Evolutionary conservation across 2,329 filamentous ascomycete genomes (phyloP).

Genomic region (Aspergillus latus): DNA sequence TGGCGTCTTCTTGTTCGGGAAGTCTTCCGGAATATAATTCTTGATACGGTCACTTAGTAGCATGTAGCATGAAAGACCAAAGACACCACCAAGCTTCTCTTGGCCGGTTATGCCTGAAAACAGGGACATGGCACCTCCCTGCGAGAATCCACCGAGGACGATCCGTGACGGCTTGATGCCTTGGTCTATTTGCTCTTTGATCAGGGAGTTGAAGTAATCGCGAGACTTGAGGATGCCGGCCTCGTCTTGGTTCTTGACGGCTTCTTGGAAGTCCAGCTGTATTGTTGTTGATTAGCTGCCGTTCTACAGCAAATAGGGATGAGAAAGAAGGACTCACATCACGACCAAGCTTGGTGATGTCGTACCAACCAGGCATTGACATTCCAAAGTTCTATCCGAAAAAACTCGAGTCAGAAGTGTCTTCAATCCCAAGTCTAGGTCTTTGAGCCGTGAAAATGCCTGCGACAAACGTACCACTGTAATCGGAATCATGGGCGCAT

Average conservation of each 20-base stretch:
- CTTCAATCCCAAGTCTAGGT: background rate
- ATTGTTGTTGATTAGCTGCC: slow-evolving; percentile 14
- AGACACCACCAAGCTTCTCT: slow-evolving; percentile 79
- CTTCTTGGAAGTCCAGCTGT: slow-evolving; percentile 41
- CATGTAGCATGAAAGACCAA: slow-evolving; percentile 81
- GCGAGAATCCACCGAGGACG: slow-evolving; percentile 65
- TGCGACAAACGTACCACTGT: slow-evolving; percentile 58
- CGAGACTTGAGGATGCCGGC: slow-evolving; percentile 70
- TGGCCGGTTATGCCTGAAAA: slow-evolving; percentile 74
- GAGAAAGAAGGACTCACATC: slow-evolving; percentile 32
- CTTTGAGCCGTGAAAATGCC: background rate
- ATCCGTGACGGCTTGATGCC: slow-evolving; percentile 82
- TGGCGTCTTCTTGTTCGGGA: slow-evolving; percentile 70
- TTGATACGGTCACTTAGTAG: slow-evolving; percentile 66
- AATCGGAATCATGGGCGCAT: slow-evolving; percentile 83
- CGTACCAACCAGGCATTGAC: slow-evolving; percentile 71
- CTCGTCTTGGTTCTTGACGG: slow-evolving; percentile 52
- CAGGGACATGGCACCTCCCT: slow-evolving; percentile 85
- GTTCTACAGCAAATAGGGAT: background rate
- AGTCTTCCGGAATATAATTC: slow-evolving; percentile 54
- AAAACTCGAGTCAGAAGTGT: background rate
- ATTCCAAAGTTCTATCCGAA: slow-evolving; percentile 67
- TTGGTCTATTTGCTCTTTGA: slow-evolving; percentile 74
- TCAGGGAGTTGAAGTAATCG: slow-evolving; percentile 74
- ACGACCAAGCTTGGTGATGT: slow-evolving; percentile 47